Base-by-base conservation (phyloP, 768 basidiomycete genomes). In the Dendrothele bispora region DNA sequence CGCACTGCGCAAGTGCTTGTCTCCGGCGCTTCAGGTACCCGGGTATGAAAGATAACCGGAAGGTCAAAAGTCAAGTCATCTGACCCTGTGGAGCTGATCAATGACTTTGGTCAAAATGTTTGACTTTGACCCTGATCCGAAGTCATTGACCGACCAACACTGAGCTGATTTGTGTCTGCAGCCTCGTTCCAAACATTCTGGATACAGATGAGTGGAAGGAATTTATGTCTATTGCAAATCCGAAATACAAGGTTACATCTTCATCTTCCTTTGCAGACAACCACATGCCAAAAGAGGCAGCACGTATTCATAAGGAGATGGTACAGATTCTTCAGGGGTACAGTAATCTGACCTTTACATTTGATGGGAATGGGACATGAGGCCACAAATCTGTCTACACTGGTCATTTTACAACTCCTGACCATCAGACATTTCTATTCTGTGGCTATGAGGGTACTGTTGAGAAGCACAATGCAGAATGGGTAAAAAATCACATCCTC, bases 371-470 rank as follows among this genome's bases (percentile, higher is more conserved):
- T 6, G 51, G 45, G 7, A 59, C 50, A 2, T 41, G 38, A 2
- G 22, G 30, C 18, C 37, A 24, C 7, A 18, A 56, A 22, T 56
- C 56, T 2, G 43, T 58, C 4, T 58, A 58, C 25, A 54, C 56
- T 1, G 36, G 44, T 12, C 56, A 57, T 45, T 29, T 24, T 25
- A 40, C 39, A n/a, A 40, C 39, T 12, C 5, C 39, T 12, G 18
- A 40, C 27, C 21, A 25, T 5, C 10, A 18, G 18, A 40, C 39
- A 7, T 40, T 5, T 25, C n/a, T 40, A 15, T n/a, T 40, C 7
- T 12, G 21, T 24, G 5, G 21, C 39, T 40, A 40, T 40, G 39
- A 21, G 21, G 39, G 18, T 7, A 40, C 39, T 40, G 18, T 5
- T 8, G 39, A 8, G n/a, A 5, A 21, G 11, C 39, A 40, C 21